These are phyloP conservation scores for Cladosporium oxysporum DNA, from an alignment of 2,329 filamentous ascomycete genomes.

Conservation along the genomic window DNA sequence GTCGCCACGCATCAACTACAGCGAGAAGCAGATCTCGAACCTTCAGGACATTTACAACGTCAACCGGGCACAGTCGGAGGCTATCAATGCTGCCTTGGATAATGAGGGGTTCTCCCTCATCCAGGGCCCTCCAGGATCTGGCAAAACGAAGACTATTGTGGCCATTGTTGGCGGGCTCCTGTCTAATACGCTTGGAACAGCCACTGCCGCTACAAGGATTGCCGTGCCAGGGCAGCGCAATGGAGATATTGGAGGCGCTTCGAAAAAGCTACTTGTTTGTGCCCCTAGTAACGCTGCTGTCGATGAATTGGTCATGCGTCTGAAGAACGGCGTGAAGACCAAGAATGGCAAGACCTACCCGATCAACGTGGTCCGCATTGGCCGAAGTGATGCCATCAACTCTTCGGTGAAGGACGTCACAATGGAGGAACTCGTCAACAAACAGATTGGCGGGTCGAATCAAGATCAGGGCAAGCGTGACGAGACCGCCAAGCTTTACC, in stretches of 20 bases:
- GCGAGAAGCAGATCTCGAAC: conserved; percentile 68
- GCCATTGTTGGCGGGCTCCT: conserved; percentile 91
- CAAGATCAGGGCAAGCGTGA: conserved; percentile 47
- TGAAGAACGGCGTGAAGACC: conserved; percentile 84
- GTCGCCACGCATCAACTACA: conserved; percentile 81
- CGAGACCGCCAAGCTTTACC: conserved; percentile 68
- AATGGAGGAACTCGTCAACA: conserved; percentile 84
- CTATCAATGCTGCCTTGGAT: conserved; percentile 86
- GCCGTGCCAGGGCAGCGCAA: conserved; percentile 35
- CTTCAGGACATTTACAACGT: conserved; percentile 77
- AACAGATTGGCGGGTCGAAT: conserved; percentile 54
- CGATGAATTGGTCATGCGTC: conserved; percentile 88
- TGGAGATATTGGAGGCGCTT: conserved; percentile 33
- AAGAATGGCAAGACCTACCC: conserved; percentile 70
- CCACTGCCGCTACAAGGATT: conserved; percentile 35
- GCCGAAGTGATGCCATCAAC: conserved; percentile 90
- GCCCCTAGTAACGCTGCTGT: conserved; percentile 99
- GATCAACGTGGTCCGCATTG: conserved; percentile 85
- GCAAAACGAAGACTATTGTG: conserved; percentile 97
- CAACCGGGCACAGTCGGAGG: conserved; percentile 86
- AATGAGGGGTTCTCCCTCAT: conserved; percentile 98
- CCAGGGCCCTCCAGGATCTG: conserved; percentile 92
- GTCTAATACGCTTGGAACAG: conserved; percentile 56
- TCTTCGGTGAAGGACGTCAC: conserved; percentile 85
- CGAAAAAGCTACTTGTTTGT: conserved; percentile 91